phyloP scores from a whole-genome alignment of 257 asterid genomes.

The Avicennia marina region DNA sequence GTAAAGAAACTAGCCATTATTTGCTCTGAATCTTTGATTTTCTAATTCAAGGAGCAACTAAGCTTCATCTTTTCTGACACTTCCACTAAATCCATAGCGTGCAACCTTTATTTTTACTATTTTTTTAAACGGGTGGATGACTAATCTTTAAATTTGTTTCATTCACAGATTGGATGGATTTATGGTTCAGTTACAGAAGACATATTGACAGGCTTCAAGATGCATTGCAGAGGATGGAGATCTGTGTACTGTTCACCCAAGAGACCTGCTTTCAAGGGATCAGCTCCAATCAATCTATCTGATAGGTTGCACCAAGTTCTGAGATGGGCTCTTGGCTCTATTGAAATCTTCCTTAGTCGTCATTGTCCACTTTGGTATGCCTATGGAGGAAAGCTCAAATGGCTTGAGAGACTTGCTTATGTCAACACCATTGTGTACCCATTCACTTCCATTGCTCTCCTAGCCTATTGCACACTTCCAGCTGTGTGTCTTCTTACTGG shows the following conservation, averaged over 20 bases:
- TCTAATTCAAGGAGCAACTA: neutral
- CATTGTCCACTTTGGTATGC: slow-evolving; percentile 94
- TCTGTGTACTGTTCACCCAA: slow-evolving; percentile 74
- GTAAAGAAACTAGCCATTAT: no score
- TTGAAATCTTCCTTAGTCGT: slow-evolving; percentile 80
- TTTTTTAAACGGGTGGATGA: no score
- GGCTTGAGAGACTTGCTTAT: slow-evolving; percentile 74
- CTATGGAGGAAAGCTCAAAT: slow-evolving; percentile 70
- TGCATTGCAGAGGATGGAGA: slow-evolving; percentile 91
- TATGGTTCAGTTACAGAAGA: slow-evolving; percentile 84
- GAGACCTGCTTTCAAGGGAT: slow-evolving; percentile 81
- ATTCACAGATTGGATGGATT: slow-evolving; percentile 80
- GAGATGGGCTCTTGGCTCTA: slow-evolving; percentile 94
- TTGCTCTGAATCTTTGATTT: neutral
- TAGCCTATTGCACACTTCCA: slow-evolving; percentile 80
- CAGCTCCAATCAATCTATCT: slow-evolving; percentile 85
- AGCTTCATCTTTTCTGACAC: neutral
- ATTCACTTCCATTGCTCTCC: slow-evolving; percentile 74
- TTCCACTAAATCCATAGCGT: no score
- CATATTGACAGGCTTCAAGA: slow-evolving; percentile 83
- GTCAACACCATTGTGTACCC: slow-evolving; percentile 79
- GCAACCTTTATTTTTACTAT: no score
- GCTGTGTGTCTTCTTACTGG: slow-evolving; percentile 89
- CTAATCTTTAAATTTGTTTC: neutral
- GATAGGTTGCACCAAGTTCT: slow-evolving; percentile 85